Conservation (phyloP, 2,329 filamentous ascomycete species). For the Zelopaecilomyces penicillatus region DNA sequence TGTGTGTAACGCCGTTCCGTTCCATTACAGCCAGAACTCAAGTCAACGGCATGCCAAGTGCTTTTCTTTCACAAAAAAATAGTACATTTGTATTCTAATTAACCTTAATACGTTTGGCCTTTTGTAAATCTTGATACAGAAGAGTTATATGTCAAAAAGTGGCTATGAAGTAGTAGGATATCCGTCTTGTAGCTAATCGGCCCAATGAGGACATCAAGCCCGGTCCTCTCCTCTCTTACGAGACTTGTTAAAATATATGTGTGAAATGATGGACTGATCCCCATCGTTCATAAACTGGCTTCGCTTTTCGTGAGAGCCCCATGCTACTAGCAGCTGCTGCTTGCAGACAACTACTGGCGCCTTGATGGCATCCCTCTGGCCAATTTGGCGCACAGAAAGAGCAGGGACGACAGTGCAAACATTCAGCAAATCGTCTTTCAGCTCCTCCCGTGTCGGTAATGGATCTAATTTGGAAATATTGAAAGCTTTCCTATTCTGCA, state of each 20-base stretch:
- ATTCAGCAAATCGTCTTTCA: constrained; percentile 22
- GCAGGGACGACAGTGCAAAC: constrained; percentile 28
- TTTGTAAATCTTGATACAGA: too few species aligned
- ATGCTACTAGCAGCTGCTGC: constrained; percentile 32
- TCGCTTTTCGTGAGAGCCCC: constrained; percentile 25
- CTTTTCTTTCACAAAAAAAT: too few species aligned
- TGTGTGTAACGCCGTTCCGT: too few species aligned
- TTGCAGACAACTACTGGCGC: constrained; percentile 26
- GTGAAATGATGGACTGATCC: constrained; percentile 22
- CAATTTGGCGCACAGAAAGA: constrained; percentile 28
- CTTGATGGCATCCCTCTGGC: constrained; percentile 24
- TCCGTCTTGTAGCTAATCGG: too few species aligned
- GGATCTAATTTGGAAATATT: constrained; percentile 23
- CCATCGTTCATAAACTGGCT: constrained; percentile 18
- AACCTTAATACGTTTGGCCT: too few species aligned
- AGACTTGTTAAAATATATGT: constrained; percentile 15
- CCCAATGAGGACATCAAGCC: too few species aligned
- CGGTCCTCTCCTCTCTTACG: constrained; percentile 4
- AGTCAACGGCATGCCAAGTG: too few species aligned
- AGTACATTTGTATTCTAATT: too few species aligned
- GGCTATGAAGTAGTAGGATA: too few species aligned
- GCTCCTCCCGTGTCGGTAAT: constrained; percentile 20
- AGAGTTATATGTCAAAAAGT: too few species aligned
- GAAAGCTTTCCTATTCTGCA: constrained; percentile 29
- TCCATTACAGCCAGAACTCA: too few species aligned